phyloP scores from a whole-genome alignment of 2,329 filamentous ascomycete species.

The Dactylonectria macrodidyma region DNA sequence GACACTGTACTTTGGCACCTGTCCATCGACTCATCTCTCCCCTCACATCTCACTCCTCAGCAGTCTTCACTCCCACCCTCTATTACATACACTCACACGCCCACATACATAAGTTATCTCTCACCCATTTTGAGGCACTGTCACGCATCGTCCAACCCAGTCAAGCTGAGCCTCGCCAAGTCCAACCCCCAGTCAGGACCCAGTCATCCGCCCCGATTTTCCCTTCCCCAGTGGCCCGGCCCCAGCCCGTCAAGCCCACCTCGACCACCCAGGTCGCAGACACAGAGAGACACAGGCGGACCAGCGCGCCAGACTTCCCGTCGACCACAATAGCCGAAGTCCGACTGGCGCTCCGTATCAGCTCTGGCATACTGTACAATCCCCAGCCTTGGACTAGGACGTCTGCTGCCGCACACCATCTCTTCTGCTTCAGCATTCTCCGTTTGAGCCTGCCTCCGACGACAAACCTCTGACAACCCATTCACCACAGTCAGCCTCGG shows the following conservation, averaged over 20 bases:
- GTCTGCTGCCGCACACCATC: constrained; percentile 11
- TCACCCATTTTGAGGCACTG: neutral
- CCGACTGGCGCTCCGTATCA: constrained; percentile 3
- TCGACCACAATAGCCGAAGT: constrained; percentile 26
- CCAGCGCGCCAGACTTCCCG: neutral
- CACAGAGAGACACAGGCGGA: neutral
- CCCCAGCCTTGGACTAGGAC: constrained; percentile 19
- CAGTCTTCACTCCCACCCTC: neutral
- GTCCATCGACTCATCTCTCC: neutral
- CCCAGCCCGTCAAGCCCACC: constrained; percentile 18
- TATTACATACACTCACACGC: neutral
- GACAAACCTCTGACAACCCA: neutral
- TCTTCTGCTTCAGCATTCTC: constrained; percentile 6
- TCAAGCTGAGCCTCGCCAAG: neutral
- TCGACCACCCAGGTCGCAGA: constrained; percentile 6
- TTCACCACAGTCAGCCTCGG: neutral
- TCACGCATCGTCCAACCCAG: neutral
- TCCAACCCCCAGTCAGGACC: neutral
- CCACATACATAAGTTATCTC: neutral
- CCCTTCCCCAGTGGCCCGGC: constrained; percentile 19
- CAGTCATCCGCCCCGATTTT: constrained; percentile 25
- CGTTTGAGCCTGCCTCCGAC: neutral
- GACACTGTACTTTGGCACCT: constrained; percentile 20
- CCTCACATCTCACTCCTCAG: neutral
- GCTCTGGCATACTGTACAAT: constrained; percentile 13